Evolutionary conservation across 805 yeast species (phyloP).

Genomic region (Ogataea methanolica): DNA sequence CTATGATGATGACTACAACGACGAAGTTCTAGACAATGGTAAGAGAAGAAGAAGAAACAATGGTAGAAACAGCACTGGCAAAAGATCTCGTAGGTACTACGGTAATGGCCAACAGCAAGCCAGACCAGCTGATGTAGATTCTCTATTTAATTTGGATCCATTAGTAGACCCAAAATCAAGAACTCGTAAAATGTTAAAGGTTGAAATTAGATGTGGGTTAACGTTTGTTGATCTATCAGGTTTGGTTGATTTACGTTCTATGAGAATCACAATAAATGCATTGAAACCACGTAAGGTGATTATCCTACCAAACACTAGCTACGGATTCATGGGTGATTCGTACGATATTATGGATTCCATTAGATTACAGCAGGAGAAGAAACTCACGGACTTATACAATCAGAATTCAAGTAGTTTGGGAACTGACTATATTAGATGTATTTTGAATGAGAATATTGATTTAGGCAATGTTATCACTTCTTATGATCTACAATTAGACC

Average conservation of each 20-base stretch:
- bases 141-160: constrained; percentile 22
- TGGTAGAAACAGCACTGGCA: constrained; percentile 17
- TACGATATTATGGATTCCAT: constrained; percentile 18
- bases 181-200: constrained; percentile 5
- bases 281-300: constrained; percentile 75
- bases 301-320: constrained; percentile 30
- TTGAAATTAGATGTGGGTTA: constrained; percentile 62
- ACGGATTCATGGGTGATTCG: constrained; percentile 20
- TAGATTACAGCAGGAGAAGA: constrained; percentile 15
- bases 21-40: constrained; percentile 19
- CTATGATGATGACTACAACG: constrained; percentile 20
- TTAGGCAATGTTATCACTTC: constrained; percentile 50
- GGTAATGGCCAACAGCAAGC: not conserved
- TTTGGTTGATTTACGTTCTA: constrained; percentile 76
- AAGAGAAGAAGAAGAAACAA: constrained; percentile 14
- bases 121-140: constrained; percentile 4
- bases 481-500: constrained; percentile 65
- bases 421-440: constrained; percentile 27
- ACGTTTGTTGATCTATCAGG: constrained; percentile 81
- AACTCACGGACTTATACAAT: constrained; percentile 10
- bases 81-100: constrained; percentile 2
- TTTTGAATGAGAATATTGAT: constrained; percentile 37
- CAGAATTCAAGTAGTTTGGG: constrained; percentile 15
- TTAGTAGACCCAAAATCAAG: constrained; percentile 20
- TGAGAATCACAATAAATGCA: constrained; percentile 69